A percentile compares a stretch with the other conserved stretches of the same genome.
Evolutionary conservation across 345 rosid species (phyloP).

Genomic region (Hibiscus syriacus): DNA sequence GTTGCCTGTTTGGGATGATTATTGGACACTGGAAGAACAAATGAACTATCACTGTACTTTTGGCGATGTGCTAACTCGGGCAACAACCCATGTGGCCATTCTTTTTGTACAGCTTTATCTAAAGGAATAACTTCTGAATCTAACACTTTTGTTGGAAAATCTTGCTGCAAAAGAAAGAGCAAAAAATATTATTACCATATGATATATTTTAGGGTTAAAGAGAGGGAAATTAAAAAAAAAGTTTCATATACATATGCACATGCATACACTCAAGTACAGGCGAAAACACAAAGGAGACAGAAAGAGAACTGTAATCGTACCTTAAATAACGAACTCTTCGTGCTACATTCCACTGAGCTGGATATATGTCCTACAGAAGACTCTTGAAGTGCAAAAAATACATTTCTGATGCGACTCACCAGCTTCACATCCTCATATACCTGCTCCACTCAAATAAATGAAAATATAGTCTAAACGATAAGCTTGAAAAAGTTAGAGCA

Average conservation of each 20-base stretch:
- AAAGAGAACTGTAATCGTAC: slow-evolving; percentile 31
- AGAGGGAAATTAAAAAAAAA: background rate
- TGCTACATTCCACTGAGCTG: slow-evolving; percentile 30
- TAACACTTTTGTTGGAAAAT: slow-evolving; percentile 31
- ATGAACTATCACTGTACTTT: slow-evolving; percentile 22
- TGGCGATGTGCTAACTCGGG: slow-evolving; percentile 23
- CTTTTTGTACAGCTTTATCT: slow-evolving; percentile 31
- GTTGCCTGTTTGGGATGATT: slow-evolving; percentile 25
- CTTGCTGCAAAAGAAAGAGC: slow-evolving; percentile 38
- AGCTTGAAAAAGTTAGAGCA: background rate
- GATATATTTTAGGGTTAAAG: background rate
- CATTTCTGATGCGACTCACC: slow-evolving; percentile 55
- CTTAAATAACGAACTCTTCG: slow-evolving; percentile 36
- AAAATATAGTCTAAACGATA: background rate
- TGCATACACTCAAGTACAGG: background rate
- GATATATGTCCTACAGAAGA: slow-evolving; percentile 35
- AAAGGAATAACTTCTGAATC: slow-evolving; percentile 32
- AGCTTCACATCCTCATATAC: slow-evolving; percentile 57
- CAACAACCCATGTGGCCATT: slow-evolving; percentile 23
- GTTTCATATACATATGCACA: slow-evolving; percentile 7
- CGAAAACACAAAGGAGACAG: background rate
- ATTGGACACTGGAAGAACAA: slow-evolving; percentile 24
- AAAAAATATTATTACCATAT: slow-evolving; percentile 14
- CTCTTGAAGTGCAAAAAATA: slow-evolving; percentile 52
- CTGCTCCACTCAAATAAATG: slow-evolving; percentile 38